phyloP scores from a whole-genome alignment of 1,139 yeast genomes.

The Blastobotrys persicus region DNA sequence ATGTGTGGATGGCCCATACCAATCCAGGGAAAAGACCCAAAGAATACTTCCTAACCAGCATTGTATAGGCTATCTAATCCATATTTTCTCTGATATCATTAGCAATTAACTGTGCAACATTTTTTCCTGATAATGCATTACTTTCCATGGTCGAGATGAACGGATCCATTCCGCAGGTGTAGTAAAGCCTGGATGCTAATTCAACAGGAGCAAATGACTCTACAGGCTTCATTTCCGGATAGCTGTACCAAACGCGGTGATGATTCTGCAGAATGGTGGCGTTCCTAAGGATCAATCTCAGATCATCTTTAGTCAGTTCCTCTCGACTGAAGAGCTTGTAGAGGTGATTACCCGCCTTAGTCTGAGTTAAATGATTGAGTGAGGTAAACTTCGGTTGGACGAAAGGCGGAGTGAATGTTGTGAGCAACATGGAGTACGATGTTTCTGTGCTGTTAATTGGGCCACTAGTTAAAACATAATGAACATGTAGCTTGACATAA shows the following conservation, averaged over 20 bases:
- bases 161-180: conserved; percentile 44
- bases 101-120: conserved; percentile 30
- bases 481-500: conserved; percentile 36
- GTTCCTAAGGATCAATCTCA: conserved; percentile 17
- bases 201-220: conserved; percentile 32
- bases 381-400: conserved; percentile 14
- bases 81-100: background rate
- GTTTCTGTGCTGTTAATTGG: conserved; percentile 19
- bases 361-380: conserved; percentile 32
- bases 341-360: conserved; percentile 32
- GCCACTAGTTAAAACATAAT: conserved; percentile 29
- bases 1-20: no score
- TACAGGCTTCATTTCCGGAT: conserved; percentile 30
- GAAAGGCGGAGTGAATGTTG: conserved; percentile 21
- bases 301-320: conserved; percentile 25
- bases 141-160: conserved; percentile 52
- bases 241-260: conserved; percentile 25
- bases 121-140: conserved; percentile 47
- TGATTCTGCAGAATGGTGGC: conserved; percentile 13
- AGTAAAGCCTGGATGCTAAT: conserved; percentile 37
- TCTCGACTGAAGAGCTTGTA: conserved; percentile 43
- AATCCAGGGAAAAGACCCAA: no score
- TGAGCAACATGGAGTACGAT: conserved; percentile 31
- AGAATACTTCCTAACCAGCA: no score
- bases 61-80: background rate